These are phyloP conservation scores for Candida buenavistaensis DNA, from an alignment of 1,139 yeast species.

Conservation along the genomic window DNA sequence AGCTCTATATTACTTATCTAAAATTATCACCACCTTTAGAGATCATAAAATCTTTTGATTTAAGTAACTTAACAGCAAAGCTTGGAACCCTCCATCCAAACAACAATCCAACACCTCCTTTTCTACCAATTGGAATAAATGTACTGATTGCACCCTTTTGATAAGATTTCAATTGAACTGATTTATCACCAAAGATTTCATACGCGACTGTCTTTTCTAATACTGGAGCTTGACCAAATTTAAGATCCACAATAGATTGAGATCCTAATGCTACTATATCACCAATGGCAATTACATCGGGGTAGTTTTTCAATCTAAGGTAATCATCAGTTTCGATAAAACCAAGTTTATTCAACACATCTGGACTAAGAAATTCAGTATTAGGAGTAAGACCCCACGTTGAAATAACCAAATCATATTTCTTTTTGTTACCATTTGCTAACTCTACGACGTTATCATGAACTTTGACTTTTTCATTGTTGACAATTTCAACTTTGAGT, in stretches of 20 bases:
- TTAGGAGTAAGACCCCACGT: constrained; percentile 24
- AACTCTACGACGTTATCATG: constrained; percentile 11
- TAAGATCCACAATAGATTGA: constrained; percentile 26
- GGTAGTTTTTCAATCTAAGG: constrained; percentile 22
- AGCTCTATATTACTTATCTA: no score
- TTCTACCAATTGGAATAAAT: constrained; percentile 34
- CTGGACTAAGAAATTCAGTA: constrained; percentile 22
- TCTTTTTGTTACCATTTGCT: constrained; percentile 17
- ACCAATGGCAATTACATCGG: constrained; percentile 33
- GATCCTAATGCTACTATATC: constrained; percentile 28
- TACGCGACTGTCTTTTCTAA: constrained; percentile 18
- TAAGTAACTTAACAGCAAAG: constrained; percentile 27
- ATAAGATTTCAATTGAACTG: constrained; percentile 16
- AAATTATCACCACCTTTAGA: constrained; percentile 14
- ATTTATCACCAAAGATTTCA: constrained; percentile 18
- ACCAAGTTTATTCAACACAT: constrained; percentile 20
- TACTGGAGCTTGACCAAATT: constrained; percentile 22
- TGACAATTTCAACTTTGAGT: constrained; percentile 28
- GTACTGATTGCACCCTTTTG: constrained; percentile 12
- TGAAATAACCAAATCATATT: constrained; percentile 30
- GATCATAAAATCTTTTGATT: constrained; percentile 24
- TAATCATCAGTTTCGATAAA: constrained; percentile 26
- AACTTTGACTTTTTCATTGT: constrained; percentile 16
- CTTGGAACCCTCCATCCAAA: constrained; percentile 31
- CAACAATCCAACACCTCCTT: constrained; percentile 36